phyloP scores from a whole-genome alignment of 345 rosid genomes.

The Hirschfeldia incana region DNA sequence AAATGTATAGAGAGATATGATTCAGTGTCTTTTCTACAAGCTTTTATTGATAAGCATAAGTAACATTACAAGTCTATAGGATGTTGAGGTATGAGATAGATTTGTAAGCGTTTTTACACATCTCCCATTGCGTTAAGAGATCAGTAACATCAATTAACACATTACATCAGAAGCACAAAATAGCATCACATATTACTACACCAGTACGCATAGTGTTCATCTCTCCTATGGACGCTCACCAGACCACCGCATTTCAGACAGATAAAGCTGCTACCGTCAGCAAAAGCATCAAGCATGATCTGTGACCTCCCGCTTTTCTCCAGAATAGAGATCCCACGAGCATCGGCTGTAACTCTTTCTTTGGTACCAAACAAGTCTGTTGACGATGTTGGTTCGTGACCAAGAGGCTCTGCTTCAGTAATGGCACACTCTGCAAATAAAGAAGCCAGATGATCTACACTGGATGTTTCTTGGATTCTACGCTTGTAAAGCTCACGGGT shows the following conservation, averaged over 20 bases:
- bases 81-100: background rate
- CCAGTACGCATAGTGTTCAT: slow-evolving; percentile 89
- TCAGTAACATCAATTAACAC: background rate
- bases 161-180: background rate
- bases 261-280: slow-evolving; percentile 93
- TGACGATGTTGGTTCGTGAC: slow-evolving; percentile 35
- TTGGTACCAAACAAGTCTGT: slow-evolving; percentile 16
- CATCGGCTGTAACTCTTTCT: slow-evolving; percentile 38
- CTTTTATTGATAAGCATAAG: background rate
- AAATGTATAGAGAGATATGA: background rate
- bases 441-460: slow-evolving; percentile 79
- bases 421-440: slow-evolving; percentile 91
- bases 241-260: slow-evolving; percentile 94
- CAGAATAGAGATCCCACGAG: slow-evolving; percentile 64
- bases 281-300: slow-evolving; percentile 80
- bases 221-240: slow-evolving; percentile 80
- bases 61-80: background rate
- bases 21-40: background rate
- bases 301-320: slow-evolving; percentile 81
- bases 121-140: too few species aligned
- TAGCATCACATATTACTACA: slow-evolving; percentile 51
- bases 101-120: background rate
- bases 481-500: slow-evolving; percentile 70
- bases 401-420: slow-evolving; percentile 68
- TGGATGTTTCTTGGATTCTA: slow-evolving; percentile 54